phyloP scores from a whole-genome alignment of 495 filamentous ascomycete species.

The Penicillium robsamsonii region DNA sequence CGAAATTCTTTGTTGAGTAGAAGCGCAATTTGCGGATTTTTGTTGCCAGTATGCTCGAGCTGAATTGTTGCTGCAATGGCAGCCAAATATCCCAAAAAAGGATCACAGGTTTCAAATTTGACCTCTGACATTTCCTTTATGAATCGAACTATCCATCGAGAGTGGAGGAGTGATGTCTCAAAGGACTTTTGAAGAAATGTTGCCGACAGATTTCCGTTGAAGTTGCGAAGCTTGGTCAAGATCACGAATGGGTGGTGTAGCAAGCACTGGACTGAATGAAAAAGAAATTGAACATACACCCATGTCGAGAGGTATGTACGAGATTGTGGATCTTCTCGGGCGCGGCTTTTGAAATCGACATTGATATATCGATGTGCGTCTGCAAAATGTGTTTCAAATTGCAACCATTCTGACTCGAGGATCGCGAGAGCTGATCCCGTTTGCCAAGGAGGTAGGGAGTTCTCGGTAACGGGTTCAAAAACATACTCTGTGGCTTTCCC shows the following conservation, averaged over 20 bases:
- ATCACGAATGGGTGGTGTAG: constrained; percentile 33
- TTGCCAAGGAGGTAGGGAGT: constrained; percentile 26
- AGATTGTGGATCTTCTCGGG: constrained; percentile 24
- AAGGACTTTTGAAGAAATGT: constrained; percentile 35
- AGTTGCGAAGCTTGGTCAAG: constrained; percentile 31
- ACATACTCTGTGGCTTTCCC: constrained; percentile 32
- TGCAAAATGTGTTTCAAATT: constrained; percentile 32
- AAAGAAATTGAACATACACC: constrained; percentile 31
- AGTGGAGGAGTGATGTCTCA: constrained; percentile 31
- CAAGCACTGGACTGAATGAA: constrained; percentile 31
- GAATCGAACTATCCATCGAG: constrained; percentile 31
- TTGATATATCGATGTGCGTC: constrained; percentile 30
- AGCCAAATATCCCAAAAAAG: constrained; percentile 31
- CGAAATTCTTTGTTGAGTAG: constrained; percentile 27
- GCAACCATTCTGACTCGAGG: constrained; percentile 33
- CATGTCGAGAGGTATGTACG: constrained; percentile 28
- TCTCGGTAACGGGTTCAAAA: constrained; percentile 22
- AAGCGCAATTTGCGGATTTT: constrained; percentile 27
- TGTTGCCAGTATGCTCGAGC: constrained; percentile 29
- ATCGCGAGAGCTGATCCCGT: constrained; percentile 27
- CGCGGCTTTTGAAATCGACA: constrained; percentile 28
- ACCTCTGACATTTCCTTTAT: constrained; percentile 30
- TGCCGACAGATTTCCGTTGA: constrained; percentile 28
- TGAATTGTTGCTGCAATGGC: constrained; percentile 34
- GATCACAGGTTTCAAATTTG: constrained; percentile 20